Evolutionary conservation across 2,329 filamentous ascomycete species (phyloP), one percentile per base, ranked within the genome.

Genomic region (Scedosporium minutisporum): DNA sequence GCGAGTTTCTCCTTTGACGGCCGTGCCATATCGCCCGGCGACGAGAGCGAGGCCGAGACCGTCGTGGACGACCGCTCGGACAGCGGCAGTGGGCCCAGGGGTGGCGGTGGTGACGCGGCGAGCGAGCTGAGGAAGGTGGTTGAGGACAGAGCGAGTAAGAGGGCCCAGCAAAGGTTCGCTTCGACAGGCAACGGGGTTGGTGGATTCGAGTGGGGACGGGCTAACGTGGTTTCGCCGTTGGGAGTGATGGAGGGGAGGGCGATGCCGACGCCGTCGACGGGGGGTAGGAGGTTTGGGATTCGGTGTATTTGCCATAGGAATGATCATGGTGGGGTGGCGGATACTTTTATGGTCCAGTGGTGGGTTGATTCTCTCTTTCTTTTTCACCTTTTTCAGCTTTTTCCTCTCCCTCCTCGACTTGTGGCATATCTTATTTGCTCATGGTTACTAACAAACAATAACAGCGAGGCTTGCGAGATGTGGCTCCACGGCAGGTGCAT

Each of bases 401-500:
- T 10, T 38, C 4, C 33, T 38, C 3, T 38, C 33, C 33, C 10
- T 29, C 6, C 29, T 38, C 33, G 12, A 38, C 33, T 12, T 10
- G 2, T 12, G 10, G 12, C 10, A 14, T 12, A n/a, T 14, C 33
- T 38, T 38, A 6, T 38, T 38, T 38, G 33, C 9, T 38, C 33
- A 12, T 38, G 33, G 33, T 38, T 38, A 38, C 33, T 38, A 3
- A 38, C 33, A 25, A 23, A 23, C 6, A 6, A 46, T 65, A 58
- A 62, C 60, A 87, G 85, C 68, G 81, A 87, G 73, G 84, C 83
- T 25, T 88, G 85, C 69, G 84, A 87, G 68, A 81, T 85, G 76
- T 86, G 81, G 79, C 80, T 87, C 33, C 85, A 88, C 69, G 83
- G 82, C n/a, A 78, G 77, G 63, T 88, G 85, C 69, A 78, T 87